Conservation (phyloP, 2,329 filamentous ascomycete species). For the Chalaropsis ovoidea region DNA sequence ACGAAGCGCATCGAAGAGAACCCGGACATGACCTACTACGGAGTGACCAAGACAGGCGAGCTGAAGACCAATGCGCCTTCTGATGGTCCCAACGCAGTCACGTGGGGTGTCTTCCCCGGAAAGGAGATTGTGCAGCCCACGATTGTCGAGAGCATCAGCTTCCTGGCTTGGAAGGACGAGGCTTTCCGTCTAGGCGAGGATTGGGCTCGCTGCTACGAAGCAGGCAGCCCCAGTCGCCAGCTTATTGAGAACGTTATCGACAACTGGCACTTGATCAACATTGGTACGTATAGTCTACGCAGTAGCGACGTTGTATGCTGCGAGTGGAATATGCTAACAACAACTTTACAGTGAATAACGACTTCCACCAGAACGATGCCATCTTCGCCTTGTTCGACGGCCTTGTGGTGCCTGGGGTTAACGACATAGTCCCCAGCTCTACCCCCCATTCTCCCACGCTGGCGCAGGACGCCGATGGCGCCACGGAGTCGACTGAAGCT, state of each 20-base stretch:
- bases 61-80: conserved; percentile 74
- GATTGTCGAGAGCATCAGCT: conserved; percentile 96
- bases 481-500: conserved; percentile 14
- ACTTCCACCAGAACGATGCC: conserved; percentile 75
- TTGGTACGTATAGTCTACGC: conserved; percentile 50
- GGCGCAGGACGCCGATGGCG: conserved; percentile 21
- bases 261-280: conserved; percentile 88
- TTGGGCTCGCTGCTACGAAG: conserved; percentile 85
- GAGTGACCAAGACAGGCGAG: conserved; percentile 72
- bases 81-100: conserved; percentile 93
- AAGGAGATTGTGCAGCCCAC: conserved; percentile 99
- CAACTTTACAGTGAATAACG: conserved; percentile 69
- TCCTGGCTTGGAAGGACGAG: conserved; percentile 97
- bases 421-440: conserved; percentile 31
- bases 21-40: conserved; percentile 84
- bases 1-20: conserved; percentile 67
- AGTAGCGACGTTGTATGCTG: conserved; percentile 8
- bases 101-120: conserved; percentile 97
- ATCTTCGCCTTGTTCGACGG: conserved; percentile 82
- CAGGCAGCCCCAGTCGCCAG: conserved; percentile 62
- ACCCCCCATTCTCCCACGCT: conserved; percentile 17
- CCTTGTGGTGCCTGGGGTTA: conserved; percentile 57
- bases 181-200: conserved; percentile 86
- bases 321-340: neutral
- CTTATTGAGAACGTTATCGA: conserved; percentile 78